Percentiles rank a stretch among this genome's conserved stretches.
Conservation (phyloP, 2,329 filamentous ascomycete genomes). For the Aspergillus sp. region DNA sequence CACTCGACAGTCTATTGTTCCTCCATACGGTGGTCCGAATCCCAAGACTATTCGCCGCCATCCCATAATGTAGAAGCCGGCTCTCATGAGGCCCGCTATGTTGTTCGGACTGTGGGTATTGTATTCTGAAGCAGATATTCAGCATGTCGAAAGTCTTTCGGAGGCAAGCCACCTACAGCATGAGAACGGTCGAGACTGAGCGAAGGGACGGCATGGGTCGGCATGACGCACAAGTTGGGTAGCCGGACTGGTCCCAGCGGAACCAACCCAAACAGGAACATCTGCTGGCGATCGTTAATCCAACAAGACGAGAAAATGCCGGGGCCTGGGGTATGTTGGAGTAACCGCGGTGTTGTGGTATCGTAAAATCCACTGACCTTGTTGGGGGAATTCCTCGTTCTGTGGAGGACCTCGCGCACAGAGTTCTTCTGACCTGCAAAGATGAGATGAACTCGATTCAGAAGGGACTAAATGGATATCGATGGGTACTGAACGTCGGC, state of each 20-base stretch:
- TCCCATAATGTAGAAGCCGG: not conserved
- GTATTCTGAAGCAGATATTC: not conserved
- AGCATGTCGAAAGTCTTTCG: not conserved
- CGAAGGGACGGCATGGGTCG: not conserved
- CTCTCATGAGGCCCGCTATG: not conserved
- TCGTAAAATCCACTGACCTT: not conserved
- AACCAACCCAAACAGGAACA: not conserved
- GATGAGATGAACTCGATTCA: not conserved
- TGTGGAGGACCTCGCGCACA: not conserved
- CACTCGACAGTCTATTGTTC: not conserved
- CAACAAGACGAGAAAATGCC: not conserved
- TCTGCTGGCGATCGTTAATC: not conserved
- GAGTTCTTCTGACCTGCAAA: not conserved
- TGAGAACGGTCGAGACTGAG: not conserved
- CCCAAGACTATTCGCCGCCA: not conserved
- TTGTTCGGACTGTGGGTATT: not conserved
- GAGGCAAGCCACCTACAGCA: not conserved
- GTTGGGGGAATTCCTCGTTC: not conserved
- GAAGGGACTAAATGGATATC: not conserved
- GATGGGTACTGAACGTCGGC: not conserved
- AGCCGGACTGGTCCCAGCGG: not conserved
- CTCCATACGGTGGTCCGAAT: not conserved
- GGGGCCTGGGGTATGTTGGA: not conserved
- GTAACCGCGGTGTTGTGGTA: too few relatives aligned
- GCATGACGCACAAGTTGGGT: not conserved